These are phyloP conservation scores for Coffea eugenioides DNA, from an alignment of 257 asterid genomes.

Conservation along the genomic window DNA sequence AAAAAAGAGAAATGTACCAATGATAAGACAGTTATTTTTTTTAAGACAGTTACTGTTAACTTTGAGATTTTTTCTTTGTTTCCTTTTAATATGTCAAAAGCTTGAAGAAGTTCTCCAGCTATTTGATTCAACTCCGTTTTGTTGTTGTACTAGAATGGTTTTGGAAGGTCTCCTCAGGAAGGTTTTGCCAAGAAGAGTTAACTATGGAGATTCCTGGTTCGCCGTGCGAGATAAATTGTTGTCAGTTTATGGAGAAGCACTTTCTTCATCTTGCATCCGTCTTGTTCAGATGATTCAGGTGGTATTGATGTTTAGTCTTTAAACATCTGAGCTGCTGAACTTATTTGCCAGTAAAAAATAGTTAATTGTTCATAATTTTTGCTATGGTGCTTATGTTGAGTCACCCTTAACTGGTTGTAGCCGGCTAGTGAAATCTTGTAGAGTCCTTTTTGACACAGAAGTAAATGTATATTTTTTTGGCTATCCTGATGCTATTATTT, in stretches of 20 bases:
- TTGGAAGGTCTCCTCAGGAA: slow-evolving; percentile 75
- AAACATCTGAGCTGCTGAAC: slow-evolving; percentile 3
- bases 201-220: slow-evolving; percentile 62
- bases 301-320: slow-evolving; percentile 35
- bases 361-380: too few species aligned
- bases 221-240: slow-evolving; percentile 60
- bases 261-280: slow-evolving; percentile 71
- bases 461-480: background rate
- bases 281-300: slow-evolving; percentile 94
- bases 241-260: slow-evolving; percentile 60
- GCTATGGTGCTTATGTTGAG: background rate
- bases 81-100: background rate
- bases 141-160: slow-evolving; percentile 51
- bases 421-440: too few species aligned
- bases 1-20: background rate
- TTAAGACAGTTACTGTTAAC: background rate
- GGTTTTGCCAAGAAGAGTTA: slow-evolving; percentile 49
- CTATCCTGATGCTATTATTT: background rate
- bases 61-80: background rate
- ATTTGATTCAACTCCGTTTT: slow-evolving; percentile 23
- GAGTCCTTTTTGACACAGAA: background rate
- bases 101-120: background rate
- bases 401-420: background rate
- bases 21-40: background rate
- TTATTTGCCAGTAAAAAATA: background rate